phyloP scores from a whole-genome alignment of 2,329 filamentous ascomycete genomes.

The Alternaria gaisen region DNA sequence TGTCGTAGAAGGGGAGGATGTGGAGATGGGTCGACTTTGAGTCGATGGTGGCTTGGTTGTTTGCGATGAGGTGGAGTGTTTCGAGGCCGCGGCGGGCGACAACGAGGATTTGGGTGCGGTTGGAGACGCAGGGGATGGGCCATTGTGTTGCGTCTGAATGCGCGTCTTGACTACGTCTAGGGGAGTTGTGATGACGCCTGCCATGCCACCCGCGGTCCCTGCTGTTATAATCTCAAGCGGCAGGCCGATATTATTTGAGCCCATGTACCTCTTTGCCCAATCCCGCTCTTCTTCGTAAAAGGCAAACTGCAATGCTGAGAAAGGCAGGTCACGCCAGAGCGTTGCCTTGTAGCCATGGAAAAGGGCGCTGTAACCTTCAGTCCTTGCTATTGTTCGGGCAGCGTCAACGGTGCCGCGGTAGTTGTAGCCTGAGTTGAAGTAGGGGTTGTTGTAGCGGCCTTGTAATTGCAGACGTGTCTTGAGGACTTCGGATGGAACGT shows the following conservation, averaged over 20 bases:
- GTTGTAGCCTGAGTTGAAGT: conserved; percentile 94
- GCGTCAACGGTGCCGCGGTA: conserved; percentile 88
- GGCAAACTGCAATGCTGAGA: conserved; percentile 95
- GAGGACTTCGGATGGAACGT: conserved; percentile 96
- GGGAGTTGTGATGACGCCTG: conserved; percentile 92
- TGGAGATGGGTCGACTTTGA: conserved; percentile 78
- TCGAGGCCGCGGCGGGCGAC: conserved; percentile 35
- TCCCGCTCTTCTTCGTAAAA: conserved; percentile 96
- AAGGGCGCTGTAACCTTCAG: conserved; percentile 83
- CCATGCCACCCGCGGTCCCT: conserved; percentile 87
- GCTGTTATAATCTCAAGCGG: conserved; percentile 88
- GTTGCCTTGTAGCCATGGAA: conserved; percentile 99
- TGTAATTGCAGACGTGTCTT: conserved; percentile 97
- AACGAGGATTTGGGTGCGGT: conserved; percentile 24
- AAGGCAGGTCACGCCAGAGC: conserved; percentile 90
- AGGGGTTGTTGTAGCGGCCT: conserved; percentile 93
- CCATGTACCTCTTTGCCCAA: conserved; percentile 80
- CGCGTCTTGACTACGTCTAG: conserved; percentile 97
- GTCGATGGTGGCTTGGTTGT: conserved; percentile 35
- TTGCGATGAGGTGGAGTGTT: conserved; percentile 41
- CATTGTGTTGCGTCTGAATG: conserved; percentile 87
- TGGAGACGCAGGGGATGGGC: conserved; percentile 24
- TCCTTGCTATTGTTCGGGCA: conserved; percentile 80
- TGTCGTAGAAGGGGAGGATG: conserved; percentile 86
- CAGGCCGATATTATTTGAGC: conserved; percentile 83